Conservation (phyloP, 176 grass and related monocot genomes). For the Aegilops tauschii region DNA sequence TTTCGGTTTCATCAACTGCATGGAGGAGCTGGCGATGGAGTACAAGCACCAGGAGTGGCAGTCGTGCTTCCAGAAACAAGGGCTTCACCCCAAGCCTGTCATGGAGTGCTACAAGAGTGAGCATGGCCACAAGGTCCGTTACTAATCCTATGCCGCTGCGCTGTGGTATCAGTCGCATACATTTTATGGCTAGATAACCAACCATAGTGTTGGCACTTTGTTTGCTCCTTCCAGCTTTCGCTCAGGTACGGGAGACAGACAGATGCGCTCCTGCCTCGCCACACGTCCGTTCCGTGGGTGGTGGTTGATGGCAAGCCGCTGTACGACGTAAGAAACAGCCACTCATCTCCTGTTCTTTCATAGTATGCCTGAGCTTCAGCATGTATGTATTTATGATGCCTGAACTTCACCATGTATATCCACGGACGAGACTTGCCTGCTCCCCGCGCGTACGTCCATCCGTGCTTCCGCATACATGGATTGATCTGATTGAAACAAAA, state of each 20-base stretch:
- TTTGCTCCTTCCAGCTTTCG: conserved; percentile 50
- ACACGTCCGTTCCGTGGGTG: conserved; percentile 89
- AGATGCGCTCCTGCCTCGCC: conserved; percentile 58
- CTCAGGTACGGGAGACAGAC: conserved; percentile 76
- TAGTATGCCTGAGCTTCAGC: neutral
- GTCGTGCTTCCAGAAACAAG: conserved; percentile 63
- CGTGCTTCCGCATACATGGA: too few species aligned
- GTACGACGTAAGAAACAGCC: conserved; percentile 44
- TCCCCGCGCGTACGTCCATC: too few species aligned
- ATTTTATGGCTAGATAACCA: neutral
- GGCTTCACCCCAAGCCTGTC: conserved; percentile 59
- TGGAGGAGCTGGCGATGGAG: conserved; percentile 58
- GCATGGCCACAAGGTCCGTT: conserved; percentile 49
- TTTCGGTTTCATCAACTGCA: conserved; percentile 80
- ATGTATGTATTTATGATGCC: neutral
- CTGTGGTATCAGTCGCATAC: neutral
- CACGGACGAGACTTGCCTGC: too few species aligned
- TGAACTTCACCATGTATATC: neutral
- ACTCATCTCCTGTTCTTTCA: neutral
- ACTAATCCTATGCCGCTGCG: neutral
- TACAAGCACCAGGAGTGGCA: conserved; percentile 51
- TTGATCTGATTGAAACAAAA: too few species aligned
- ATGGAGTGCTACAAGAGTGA: conserved; percentile 59
- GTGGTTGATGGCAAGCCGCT: conserved; percentile 80
- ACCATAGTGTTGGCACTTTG: neutral